These are phyloP conservation scores for Endocalyx cinctus DNA, from an alignment of 2,329 filamentous ascomycete genomes.

Conservation along the genomic window DNA sequence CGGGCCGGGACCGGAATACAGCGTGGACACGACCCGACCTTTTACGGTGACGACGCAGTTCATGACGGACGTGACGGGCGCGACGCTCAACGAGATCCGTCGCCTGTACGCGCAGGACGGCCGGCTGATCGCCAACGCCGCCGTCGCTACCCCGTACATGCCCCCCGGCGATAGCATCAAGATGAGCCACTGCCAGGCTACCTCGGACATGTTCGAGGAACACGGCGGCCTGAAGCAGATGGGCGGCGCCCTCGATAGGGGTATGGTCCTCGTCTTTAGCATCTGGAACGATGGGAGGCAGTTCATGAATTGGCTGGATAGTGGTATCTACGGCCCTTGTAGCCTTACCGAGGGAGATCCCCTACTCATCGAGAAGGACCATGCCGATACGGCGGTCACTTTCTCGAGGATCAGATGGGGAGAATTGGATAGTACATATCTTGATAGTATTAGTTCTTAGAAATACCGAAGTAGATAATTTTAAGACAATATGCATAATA, in stretches of 20 bases:
- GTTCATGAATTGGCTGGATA: conserved; percentile 56
- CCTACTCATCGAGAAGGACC: conserved; percentile 12
- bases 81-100: conserved; percentile 38
- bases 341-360: conserved; percentile 50
- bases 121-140: conserved; percentile 37
- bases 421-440: conserved; percentile 13
- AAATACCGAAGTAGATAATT: too few relatives aligned
- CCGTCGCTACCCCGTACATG: conserved; percentile 19
- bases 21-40: conserved; percentile 22
- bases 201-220: conserved; percentile 15
- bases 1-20: conserved; percentile 12
- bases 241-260: conserved; percentile 39
- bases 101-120: conserved; percentile 47
- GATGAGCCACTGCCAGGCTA: conserved; percentile 19
- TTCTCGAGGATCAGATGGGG: conserved; percentile 25
- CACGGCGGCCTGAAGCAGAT: conserved; percentile 37
- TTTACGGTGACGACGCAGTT: conserved; percentile 25
- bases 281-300: conserved; percentile 51
- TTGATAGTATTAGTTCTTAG: too few relatives aligned
- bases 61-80: conserved; percentile 13
- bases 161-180: conserved; percentile 20
- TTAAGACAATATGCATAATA: too few relatives aligned
- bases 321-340: conserved; percentile 48
- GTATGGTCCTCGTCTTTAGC: conserved; percentile 50
- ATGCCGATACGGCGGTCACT: conserved; percentile 19